Conservation (phyloP, 148 eudicot genomes). For the Limonium bicolor region DNA sequence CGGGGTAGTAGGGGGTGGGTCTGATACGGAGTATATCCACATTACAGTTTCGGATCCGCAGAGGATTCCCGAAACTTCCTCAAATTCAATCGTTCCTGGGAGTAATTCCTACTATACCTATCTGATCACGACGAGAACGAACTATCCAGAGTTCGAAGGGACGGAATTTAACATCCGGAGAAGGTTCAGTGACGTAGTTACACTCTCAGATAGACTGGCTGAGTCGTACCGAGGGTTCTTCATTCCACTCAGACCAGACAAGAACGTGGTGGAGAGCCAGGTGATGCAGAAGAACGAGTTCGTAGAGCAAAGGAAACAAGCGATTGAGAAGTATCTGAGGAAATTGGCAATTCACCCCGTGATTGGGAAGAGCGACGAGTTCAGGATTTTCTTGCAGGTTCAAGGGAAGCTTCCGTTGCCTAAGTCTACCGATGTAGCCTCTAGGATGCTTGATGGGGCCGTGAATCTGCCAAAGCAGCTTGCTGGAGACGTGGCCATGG, state of each 20-base stretch:
- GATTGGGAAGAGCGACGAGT: conserved; percentile 39
- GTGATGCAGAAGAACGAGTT: conserved; percentile 59
- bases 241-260: conserved; percentile 53
- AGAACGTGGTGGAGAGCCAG: conserved; percentile 64
- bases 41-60: conserved; percentile 83
- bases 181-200: conserved; percentile 42
- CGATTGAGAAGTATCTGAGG: conserved; percentile 46
- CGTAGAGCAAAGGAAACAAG: conserved; percentile 47
- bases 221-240: conserved; percentile 45
- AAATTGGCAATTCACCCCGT: conserved; percentile 43
- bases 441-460: conserved; percentile 52
- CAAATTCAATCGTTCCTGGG: conserved; percentile 70
- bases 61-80: conserved; percentile 40
- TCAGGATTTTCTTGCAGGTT: conserved; percentile 35
- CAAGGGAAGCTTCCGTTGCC: conserved; percentile 36
- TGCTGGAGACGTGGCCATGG: conserved; percentile 26
- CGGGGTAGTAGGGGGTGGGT: conserved; percentile 22
- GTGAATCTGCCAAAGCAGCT: conserved; percentile 44
- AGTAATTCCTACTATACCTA: conserved; percentile 32
- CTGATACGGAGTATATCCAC: conserved; percentile 24
- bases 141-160: conserved; percentile 28
- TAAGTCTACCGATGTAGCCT: conserved; percentile 35
- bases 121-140: conserved; percentile 41
- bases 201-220: conserved; percentile 35
- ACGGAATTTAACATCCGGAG: conserved; percentile 43